A percentile compares a stretch with the other conserved stretches of the same genome.
Conservation (phyloP, 257 asterid genomes). For the Penstemon newberryi region DNA sequence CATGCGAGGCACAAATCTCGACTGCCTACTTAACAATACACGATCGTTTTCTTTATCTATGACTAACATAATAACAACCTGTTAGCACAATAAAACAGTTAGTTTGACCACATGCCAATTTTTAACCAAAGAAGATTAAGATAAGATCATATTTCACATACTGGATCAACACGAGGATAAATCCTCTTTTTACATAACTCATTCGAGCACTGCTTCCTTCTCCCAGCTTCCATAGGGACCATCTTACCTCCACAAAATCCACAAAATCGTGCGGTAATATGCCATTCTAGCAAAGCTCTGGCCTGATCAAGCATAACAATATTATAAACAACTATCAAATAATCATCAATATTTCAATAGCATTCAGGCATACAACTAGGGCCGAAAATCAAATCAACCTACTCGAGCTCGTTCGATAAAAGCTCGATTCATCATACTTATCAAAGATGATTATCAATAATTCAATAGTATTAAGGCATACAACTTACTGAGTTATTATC, state of each 20-base stretch:
- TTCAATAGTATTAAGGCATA: too few relatives aligned
- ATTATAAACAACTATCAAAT: too few relatives aligned
- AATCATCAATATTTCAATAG: too few relatives aligned
- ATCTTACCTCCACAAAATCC: conserved; percentile 75
- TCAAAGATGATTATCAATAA: too few relatives aligned
- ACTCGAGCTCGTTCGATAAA: too few relatives aligned
- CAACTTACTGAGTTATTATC: too few relatives aligned
- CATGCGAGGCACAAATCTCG: conserved; percentile 96
- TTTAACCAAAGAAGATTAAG: conserved; percentile 2
- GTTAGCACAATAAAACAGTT: conserved; percentile 24
- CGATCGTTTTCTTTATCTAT: conserved; percentile 88
- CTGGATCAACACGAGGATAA: conserved; percentile 98
- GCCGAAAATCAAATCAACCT: too few relatives aligned
- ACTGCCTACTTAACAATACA: conserved; percentile 80
- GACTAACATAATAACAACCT: conserved; percentile 97
- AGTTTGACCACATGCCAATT: conserved; percentile 13
- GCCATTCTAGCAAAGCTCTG: conserved; percentile 95
- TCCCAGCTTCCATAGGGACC: conserved; percentile 83
- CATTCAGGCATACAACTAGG: too few relatives aligned
- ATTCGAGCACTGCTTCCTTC: conserved; percentile 75
- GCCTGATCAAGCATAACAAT: conserved; percentile 50
- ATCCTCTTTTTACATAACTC: conserved; percentile 76
- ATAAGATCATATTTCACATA: conserved; percentile 47
- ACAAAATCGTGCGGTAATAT: conserved; percentile 67
- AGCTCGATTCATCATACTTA: too few relatives aligned